Conservation (phyloP, 768 basidiomycete genomes). For the Trametes cubensis region DNA sequence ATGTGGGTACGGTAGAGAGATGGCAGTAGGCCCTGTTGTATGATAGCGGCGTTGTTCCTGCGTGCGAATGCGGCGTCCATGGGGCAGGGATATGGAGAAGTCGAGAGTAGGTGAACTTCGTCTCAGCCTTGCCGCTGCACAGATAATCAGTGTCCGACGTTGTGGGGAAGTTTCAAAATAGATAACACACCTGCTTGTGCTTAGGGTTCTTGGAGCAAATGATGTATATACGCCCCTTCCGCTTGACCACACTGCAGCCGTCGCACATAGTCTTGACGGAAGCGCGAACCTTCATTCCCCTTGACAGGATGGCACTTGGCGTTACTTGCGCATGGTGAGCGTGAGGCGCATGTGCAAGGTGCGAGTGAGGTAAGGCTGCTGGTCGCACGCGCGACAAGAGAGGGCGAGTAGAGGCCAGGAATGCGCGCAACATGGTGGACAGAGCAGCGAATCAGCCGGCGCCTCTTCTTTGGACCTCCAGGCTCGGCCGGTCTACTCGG, state of each 20-base stretch:
- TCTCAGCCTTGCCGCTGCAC: constrained; percentile 34
- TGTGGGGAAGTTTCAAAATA: background rate
- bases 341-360: constrained; percentile 17
- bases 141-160: background rate
- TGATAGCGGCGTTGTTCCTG: background rate
- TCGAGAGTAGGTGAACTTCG: background rate
- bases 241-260: constrained; percentile 83
- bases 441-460: constrained; percentile 7
- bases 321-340: constrained; percentile 34
- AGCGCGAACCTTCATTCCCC: constrained; percentile 96
- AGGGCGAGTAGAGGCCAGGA: constrained; percentile 65
- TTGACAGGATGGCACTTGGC: constrained; percentile 43
- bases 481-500: too few species aligned
- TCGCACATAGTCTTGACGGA: constrained; percentile 95
- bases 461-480: background rate
- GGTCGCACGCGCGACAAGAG: constrained; percentile 54
- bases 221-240: constrained; percentile 91
- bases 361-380: constrained; percentile 31
- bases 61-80: background rate
- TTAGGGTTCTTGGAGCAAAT: constrained; percentile 94
- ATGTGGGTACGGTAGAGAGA: constrained; percentile 75
- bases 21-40: constrained; percentile 1
- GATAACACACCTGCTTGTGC: constrained; percentile 83
- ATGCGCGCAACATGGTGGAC: constrained; percentile 60
- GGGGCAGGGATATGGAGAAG: background rate